Conservation (phyloP, 306 rosid species). For the peach (Prunus persica) region DNA sequence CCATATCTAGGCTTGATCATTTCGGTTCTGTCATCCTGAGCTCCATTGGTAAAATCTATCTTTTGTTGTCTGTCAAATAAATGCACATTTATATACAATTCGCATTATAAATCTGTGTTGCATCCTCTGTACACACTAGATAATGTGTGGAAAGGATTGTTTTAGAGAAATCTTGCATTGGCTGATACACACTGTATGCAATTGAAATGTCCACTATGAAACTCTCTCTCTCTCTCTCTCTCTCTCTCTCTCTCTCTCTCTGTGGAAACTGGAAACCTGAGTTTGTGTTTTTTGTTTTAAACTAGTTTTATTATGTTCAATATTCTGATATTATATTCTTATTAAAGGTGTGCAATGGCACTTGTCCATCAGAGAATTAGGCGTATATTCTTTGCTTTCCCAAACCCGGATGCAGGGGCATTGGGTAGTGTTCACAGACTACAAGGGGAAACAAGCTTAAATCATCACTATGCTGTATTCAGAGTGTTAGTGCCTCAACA, state of each 20-base stretch:
- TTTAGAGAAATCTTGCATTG: no score
- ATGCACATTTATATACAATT: no score
- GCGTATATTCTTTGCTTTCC: constrained; percentile 80
- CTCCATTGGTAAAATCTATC: no score
- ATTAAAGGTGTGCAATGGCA: constrained; percentile 92
- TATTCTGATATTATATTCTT: constrained; percentile 18
- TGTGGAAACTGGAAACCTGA: not conserved
- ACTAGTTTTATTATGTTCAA: not conserved
- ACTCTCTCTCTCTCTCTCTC: no score
- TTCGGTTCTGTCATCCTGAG: no score
- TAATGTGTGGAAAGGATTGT: no score
- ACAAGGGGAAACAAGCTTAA: constrained; percentile 84
- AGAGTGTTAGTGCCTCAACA: constrained; percentile 60
- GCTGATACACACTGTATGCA: no score
- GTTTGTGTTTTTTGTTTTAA: not conserved
- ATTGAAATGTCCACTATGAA: no score
- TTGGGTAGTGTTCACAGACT: constrained; percentile 78
- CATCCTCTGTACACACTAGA: no score
- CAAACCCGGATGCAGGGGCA: constrained; percentile 78
- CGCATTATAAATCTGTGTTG: no score
- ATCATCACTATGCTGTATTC: constrained; percentile 91
- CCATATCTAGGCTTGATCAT: no score
- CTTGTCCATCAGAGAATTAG: constrained; percentile 87
- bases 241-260: not conserved
- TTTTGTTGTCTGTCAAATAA: no score